A percentile compares a stretch with the other conserved stretches of the same genome.
phyloP scores from a whole-genome alignment of 2,329 filamentous ascomycete species.

The Dactylonectria macrodidyma region DNA sequence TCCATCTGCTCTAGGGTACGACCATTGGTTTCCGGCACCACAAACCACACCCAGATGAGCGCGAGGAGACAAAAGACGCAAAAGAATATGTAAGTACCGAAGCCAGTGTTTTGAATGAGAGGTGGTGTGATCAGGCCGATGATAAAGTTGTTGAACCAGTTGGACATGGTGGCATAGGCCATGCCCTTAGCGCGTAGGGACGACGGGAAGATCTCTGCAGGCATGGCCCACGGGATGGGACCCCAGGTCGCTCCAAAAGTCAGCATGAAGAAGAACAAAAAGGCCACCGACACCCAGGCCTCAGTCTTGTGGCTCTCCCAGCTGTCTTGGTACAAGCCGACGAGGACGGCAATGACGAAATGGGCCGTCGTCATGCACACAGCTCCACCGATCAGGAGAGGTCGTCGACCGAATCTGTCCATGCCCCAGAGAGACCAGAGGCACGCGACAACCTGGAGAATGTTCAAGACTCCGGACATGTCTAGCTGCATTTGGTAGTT shows the following conservation, averaged over 20 bases:
- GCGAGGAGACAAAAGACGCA: constrained; percentile 71
- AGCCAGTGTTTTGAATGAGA: constrained; percentile 65
- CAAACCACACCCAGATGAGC: constrained; percentile 64
- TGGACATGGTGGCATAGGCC: constrained; percentile 68
- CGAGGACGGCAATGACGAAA: constrained; percentile 45
- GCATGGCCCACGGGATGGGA: constrained; percentile 63
- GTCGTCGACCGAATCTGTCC: constrained; percentile 46
- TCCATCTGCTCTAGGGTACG: constrained; percentile 70
- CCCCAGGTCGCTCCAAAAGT: constrained; percentile 72
- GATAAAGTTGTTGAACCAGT: constrained; percentile 76
- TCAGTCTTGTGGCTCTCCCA: constrained; percentile 44
- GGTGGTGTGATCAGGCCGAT: constrained; percentile 58
- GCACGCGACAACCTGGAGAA: constrained; percentile 53
- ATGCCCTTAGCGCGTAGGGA: constrained; percentile 76
- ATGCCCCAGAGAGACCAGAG: constrained; percentile 61
- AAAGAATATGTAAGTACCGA: constrained; percentile 72
- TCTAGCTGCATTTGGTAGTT: constrained; percentile 49
- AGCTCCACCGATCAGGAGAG: constrained; percentile 42
- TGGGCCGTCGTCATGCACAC: constrained; percentile 45
- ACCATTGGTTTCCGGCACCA: constrained; percentile 71
- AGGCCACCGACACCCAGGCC: constrained; percentile 47
- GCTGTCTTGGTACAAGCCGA: constrained; percentile 39
- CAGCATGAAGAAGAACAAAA: constrained; percentile 68
- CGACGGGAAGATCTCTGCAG: constrained; percentile 73
- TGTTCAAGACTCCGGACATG: constrained; percentile 51